Evolutionary conservation across 1,284 basidiomycete genomes (phyloP), one percentile per base, ranked within the genome.

Genomic region (Puccinia polysora): DNA sequence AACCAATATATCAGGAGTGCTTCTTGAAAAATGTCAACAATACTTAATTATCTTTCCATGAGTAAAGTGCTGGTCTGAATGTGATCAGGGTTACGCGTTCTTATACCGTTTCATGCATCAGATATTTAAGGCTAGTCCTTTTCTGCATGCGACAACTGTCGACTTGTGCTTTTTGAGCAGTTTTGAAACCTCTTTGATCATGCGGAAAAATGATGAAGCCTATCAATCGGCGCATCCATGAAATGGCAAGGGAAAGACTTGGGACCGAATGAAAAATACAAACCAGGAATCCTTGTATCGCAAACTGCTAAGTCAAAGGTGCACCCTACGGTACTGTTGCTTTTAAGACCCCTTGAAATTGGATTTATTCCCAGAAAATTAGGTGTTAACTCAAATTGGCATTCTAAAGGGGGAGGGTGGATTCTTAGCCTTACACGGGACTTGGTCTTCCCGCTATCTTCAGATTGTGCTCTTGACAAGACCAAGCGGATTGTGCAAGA

Each of bases 231-330:
- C n/a, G 30, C 15, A 67, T 56, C 25, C n/a, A 8, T 3, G 23
- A 1, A n/a, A 23, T 32, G 15, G 4, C 18, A 8, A 45, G n/a
- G 18, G n/a, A 60, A 7, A 40, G 40, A n/a, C 4, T 10, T 23
- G 32, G n/a, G n/a, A n/a, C n/a, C 12, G 30, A 28, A 18, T 28
- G 7, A 23, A 53, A 40, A 43, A 25, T 28, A 68, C 52, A 2
- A 10, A 68, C 65, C 65, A 25, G 50, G 52, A 47, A 68, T 43
- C 28, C 65, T 34, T 40, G 52, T 56, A 36, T 68, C 65, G 43
- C 65, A 68, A 43, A 68, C 65, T 14, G 65, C 52, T 15, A 68
- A 40, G 34, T 68, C 65, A 36, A 68, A 68, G 15, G 65, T 68
- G 28, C 65, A 68, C 8, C 65, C 65, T 15, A 68, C 32, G n/a